These are phyloP conservation scores for Psilocybe tampanensis DNA, from an alignment of 768 basidiomycete species.

Conservation along the genomic window DNA sequence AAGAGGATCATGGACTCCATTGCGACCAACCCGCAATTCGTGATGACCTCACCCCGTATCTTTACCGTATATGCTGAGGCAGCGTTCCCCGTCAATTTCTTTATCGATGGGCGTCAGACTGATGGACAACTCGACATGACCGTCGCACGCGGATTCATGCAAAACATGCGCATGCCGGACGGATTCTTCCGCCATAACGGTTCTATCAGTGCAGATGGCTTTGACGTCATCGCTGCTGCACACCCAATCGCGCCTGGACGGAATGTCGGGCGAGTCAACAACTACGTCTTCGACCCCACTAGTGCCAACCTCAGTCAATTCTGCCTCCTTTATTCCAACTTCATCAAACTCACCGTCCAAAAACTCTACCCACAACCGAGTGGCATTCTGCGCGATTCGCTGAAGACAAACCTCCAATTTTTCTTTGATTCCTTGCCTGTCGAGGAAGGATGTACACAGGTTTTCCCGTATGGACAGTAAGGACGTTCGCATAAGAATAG, in stretches of 20 bases:
- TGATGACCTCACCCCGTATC: constrained; percentile 24
- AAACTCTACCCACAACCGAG: constrained; percentile 23
- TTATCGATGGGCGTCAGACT: constrained; percentile 25
- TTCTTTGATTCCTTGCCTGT: constrained; percentile 11
- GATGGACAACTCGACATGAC: constrained; percentile 23
- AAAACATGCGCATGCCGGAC: constrained; percentile 20
- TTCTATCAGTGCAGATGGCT: constrained; percentile 9
- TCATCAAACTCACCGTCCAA: constrained; percentile 20
- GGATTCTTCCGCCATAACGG: constrained; percentile 22
- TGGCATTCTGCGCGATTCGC: constrained; percentile 15
- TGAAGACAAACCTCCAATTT: constrained; percentile 20
- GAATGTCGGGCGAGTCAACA: constrained; percentile 20
- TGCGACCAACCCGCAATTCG: constrained; percentile 26
- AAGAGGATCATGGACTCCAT: constrained; percentile 27
- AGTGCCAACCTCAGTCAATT: constrained; percentile 19
- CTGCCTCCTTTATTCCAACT: constrained; percentile 24
- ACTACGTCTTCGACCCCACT: constrained; percentile 20
- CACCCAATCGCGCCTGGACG: constrained; percentile 22
- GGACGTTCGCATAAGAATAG: not conserved
- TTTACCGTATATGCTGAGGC: constrained; percentile 27
- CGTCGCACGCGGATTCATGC: constrained; percentile 26
- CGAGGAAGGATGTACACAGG: constrained; percentile 15
- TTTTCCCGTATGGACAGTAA: constrained; percentile 14
- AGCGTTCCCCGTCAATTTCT: constrained; percentile 23
- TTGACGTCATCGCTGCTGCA: constrained; percentile 6